Evolutionary conservation across 1,284 basidiomycete species (phyloP), one percentile per base, ranked within the genome.

Genomic region (Leccinum subfulvum): DNA sequence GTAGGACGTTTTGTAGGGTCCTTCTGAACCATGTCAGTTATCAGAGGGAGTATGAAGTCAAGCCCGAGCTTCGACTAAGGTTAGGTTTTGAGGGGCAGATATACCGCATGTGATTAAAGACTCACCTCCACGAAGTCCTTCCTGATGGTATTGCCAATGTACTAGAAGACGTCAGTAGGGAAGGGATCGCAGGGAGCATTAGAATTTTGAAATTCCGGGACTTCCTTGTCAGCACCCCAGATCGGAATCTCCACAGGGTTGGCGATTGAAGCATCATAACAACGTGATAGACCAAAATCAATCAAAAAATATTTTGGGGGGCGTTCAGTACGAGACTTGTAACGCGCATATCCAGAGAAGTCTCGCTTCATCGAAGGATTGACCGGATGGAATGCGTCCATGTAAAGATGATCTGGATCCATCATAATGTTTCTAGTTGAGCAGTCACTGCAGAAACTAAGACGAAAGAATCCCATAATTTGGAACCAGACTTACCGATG

Each of bases 241-340:
- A 69, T 65, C 0, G 66, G 69, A n/a, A 49, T 44, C 57, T 69
- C 73, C 56, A 62, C 47, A 4, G 71, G 71, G 0, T 67, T 52
- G 10, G 26, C 44, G 13, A 63, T 41, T 3, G 65, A 64, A 0
- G 56, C 13, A 41, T 72, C 70, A 61, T 75, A 78, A 6, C 62
- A 67, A 35, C 67, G 64, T 4, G 78, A 75, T 1, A 78, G 37
- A 1, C 78, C 78, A 52, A 80, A 82, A 64, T 81, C 81, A 18
- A 78, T 78, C 10, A 76, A 67, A 51, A 74, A 68, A 58, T 80
- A 79, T 57, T 68, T 75, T 1, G 75, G 67, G 4, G 75, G 75
- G 26, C 68, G 62, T 54, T 65, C 60, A 0, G 77, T 78, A 0
- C 78, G 72, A 16, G 65, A 73, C 16, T 51, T 61, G 57, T 60